Percentiles rank a stretch among this genome's conserved stretches.
phyloP scores from a whole-genome alignment of 371 early-diverging fungal genomes.

The Chytridiales sp. region DNA sequence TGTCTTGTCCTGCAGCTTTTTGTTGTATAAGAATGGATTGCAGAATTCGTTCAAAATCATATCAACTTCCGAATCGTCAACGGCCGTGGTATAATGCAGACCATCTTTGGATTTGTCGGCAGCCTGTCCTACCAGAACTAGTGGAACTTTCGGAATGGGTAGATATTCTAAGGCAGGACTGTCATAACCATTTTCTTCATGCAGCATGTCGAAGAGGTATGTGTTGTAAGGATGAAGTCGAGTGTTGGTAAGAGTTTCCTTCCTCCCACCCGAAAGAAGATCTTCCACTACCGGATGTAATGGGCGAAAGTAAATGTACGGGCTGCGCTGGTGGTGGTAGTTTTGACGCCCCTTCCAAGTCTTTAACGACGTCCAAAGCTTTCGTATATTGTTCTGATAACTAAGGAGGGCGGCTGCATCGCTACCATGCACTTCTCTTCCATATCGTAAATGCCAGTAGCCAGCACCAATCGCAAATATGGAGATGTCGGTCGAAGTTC shows the following conservation, averaged over 20 bases:
- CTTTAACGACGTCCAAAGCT: constrained; percentile 47
- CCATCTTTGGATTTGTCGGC: constrained; percentile 19
- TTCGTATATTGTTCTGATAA: constrained; percentile 33
- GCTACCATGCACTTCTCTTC: constrained; percentile 66
- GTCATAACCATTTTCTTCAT: not conserved
- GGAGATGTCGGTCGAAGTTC: constrained; percentile 28
- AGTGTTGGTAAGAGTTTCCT: constrained; percentile 4
- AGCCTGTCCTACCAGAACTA: constrained; percentile 1
- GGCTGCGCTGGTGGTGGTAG: not conserved
- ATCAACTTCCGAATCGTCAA: constrained; percentile 9
- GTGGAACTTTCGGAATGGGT: constrained; percentile 3
- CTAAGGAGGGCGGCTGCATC: constrained; percentile 12
- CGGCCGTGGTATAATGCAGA: constrained; percentile 23
- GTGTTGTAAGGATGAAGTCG: constrained; percentile 7
- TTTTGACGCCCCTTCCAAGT: constrained; percentile 9
- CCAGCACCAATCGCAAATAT: constrained; percentile 50
- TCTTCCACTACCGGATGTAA: constrained; percentile 35
- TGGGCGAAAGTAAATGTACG: constrained; percentile 6
- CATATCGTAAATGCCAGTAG: constrained; percentile 60
- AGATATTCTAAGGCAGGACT: not conserved
- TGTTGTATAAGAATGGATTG: constrained; percentile 8
- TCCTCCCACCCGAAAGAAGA: constrained; percentile 27
- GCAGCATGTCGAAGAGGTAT: not conserved
- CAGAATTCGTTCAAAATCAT: constrained; percentile 2
- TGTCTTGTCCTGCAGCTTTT: constrained; percentile 17